Conservation (phyloP, 257 asterid species). For the Jasminum sambac region DNA sequence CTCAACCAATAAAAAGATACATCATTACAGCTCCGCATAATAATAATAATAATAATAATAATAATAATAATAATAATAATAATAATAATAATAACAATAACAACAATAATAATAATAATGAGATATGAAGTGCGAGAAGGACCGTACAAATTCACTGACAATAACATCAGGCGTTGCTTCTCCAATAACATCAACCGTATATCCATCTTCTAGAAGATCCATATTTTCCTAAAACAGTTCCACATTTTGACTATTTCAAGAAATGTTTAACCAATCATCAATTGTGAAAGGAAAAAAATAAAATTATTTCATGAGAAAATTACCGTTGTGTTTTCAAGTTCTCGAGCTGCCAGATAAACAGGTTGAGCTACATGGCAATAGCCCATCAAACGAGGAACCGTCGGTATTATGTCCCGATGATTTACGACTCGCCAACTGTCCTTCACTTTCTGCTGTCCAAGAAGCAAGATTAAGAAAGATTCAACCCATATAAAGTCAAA, state of each 20-base stretch:
- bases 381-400: constrained; percentile 98
- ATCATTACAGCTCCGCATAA: constrained; percentile 3
- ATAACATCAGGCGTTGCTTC: constrained; percentile 95
- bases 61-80: too few species aligned
- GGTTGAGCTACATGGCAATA: constrained; percentile 99
- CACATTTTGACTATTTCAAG: not conserved
- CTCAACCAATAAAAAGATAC: not conserved
- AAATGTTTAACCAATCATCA: not conserved
- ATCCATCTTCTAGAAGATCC: constrained; percentile 77
- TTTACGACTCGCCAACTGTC: constrained; percentile 97
- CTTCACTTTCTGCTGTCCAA: constrained; percentile 63
- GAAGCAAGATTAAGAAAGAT: constrained; percentile 16
- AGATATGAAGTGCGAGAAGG: not conserved
- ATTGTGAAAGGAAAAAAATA: not conserved
- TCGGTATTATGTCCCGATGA: constrained; percentile 95
- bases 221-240: constrained; percentile 57
- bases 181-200: constrained; percentile 83
- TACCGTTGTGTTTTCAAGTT: constrained; percentile 47
- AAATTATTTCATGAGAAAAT: not conserved
- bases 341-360: constrained; percentile 72
- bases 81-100: too few species aligned
- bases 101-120: too few species aligned
- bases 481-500: constrained; percentile 7
- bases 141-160: constrained; percentile 87
- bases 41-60: too few species aligned